These are phyloP conservation scores for Camellia oleifera DNA, from an alignment of 179 eudicot species.

Conservation along the genomic window DNA sequence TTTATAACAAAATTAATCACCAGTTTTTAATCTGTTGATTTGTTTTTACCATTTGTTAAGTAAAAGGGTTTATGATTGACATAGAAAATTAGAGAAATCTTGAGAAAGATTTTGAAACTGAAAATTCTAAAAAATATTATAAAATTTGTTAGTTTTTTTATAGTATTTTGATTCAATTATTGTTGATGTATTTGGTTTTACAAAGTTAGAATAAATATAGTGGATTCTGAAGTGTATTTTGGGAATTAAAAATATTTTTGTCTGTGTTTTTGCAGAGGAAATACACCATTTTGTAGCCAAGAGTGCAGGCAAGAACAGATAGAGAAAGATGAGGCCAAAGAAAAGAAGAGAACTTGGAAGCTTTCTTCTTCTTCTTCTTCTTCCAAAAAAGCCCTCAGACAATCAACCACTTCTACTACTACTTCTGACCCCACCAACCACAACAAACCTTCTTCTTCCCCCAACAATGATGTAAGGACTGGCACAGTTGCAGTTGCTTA, in stretches of 20 bases:
- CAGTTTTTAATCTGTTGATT: background rate
- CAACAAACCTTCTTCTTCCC: conserved; percentile 14
- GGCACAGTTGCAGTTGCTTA: conserved; percentile 38
- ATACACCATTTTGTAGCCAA: conserved; percentile 80
- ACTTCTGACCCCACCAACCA: conserved; percentile 10
- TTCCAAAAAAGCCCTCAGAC: conserved; percentile 32
- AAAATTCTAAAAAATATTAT: no score
- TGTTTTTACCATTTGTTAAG: no score
- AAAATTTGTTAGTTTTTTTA: no score
- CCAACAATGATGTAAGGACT: conserved; percentile 23
- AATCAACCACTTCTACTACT: background rate
- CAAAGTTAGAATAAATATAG: background rate
- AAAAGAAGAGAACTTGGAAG: conserved; percentile 36
- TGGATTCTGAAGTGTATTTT: conserved; percentile 10
- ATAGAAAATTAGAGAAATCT: no score
- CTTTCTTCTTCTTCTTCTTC: conserved; percentile 18
- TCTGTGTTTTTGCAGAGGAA: conserved; percentile 44
- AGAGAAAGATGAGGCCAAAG: conserved; percentile 62
- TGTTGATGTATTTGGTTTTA: background rate
- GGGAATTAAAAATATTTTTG: background rate
- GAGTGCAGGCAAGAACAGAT: conserved; percentile 88
- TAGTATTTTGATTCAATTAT: no score
- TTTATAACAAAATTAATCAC: no score
- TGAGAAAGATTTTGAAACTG: no score
- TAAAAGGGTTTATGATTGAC: no score